These are phyloP conservation scores for Gossypium herbaceum DNA, from an alignment of 345 rosid genomes.

Conservation along the genomic window DNA sequence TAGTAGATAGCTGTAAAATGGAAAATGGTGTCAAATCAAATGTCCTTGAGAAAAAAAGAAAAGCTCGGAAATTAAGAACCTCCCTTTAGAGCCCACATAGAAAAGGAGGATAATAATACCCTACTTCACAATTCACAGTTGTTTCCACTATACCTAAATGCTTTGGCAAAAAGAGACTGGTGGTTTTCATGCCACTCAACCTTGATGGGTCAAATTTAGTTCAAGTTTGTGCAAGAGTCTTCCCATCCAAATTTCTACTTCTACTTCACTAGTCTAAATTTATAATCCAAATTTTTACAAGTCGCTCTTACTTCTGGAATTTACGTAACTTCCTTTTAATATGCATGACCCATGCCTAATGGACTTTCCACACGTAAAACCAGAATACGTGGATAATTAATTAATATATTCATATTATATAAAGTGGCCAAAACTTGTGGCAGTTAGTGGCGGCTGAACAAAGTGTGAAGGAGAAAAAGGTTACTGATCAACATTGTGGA, in stretches of 20 bases:
- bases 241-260: too few species aligned
- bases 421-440: not conserved
- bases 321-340: not conserved
- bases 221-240: not conserved
- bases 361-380: not conserved
- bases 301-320: not conserved
- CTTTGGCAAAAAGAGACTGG: not conserved
- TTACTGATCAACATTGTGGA: not conserved
- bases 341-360: not conserved
- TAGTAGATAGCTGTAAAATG: slow-evolving; percentile 23
- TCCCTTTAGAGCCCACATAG: not conserved
- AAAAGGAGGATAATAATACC: not conserved
- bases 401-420: not conserved
- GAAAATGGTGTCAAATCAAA: slow-evolving; percentile 39
- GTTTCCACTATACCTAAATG: not conserved
- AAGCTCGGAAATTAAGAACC: not conserved
- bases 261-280: too few species aligned
- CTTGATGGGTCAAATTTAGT: slow-evolving; percentile 3
- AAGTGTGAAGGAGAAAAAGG: not conserved
- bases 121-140: not conserved
- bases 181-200: slow-evolving; percentile 12
- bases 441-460: not conserved
- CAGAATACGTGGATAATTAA: not conserved
- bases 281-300: too few species aligned
- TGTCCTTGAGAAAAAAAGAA: not conserved